A percentile compares a stretch with the other conserved stretches of the same genome.
Evolutionary conservation across 306 rosid species (phyloP).

Genomic region (Vachellia pachyceras): DNA sequence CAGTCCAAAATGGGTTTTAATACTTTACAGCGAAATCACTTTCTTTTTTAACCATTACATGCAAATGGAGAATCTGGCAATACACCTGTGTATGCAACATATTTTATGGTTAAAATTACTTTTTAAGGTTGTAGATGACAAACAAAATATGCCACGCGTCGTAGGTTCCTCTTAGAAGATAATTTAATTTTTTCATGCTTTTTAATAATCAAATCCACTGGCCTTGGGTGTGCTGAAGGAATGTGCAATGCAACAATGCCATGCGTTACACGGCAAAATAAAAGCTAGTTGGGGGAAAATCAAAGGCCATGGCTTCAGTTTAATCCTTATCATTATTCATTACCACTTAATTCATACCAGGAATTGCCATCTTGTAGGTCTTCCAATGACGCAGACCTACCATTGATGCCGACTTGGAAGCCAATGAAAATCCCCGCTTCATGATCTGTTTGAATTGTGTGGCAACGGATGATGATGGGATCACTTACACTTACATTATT

Average conservation of each 20-base stretch:
- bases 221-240: background rate
- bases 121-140: background rate
- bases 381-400: background rate
- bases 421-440: constrained; percentile 8
- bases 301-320: background rate
- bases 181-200: background rate
- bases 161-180: background rate
- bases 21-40: too few species aligned
- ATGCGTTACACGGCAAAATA: background rate
- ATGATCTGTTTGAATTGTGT: background rate
- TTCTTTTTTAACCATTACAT: background rate
- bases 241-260: background rate
- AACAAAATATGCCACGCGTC: too few species aligned
- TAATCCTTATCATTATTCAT: background rate
- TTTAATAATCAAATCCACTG: background rate
- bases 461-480: too few species aligned
- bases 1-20: too few species aligned
- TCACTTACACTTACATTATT: too few species aligned
- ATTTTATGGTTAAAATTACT: background rate
- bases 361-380: constrained; percentile 12
- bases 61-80: background rate
- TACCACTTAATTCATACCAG: constrained; percentile 6
- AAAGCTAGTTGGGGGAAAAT: background rate
- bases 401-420: constrained; percentile 28
- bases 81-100: background rate